Evolutionary conservation across 2,329 filamentous ascomycete genomes (phyloP).

Genomic region (Pyricularia sp.): DNA sequence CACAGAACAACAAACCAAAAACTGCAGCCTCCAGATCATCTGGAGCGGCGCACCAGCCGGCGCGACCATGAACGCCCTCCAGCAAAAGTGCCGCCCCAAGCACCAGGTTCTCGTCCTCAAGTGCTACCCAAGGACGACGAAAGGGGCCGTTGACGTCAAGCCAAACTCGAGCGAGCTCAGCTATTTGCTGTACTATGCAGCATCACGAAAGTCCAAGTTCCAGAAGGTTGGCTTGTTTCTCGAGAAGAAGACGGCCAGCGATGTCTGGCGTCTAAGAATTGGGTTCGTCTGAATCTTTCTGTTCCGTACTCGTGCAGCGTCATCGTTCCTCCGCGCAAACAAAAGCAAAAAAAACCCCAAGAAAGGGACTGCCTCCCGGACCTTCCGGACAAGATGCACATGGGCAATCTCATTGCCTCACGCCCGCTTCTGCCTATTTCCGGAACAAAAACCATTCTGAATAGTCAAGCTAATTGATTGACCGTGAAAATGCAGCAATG

Average conservation of each 20-base stretch:
- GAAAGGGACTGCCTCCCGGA: background rate
- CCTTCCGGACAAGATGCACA: background rate
- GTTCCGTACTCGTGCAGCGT: background rate
- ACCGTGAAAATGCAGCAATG: constrained; percentile 52
- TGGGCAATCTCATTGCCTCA: background rate
- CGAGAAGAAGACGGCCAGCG: constrained; percentile 84
- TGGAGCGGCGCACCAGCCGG: constrained; percentile 10
- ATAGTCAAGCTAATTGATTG: background rate
- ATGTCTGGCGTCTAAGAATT: constrained; percentile 82
- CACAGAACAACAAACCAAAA: background rate
- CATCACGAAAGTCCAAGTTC: constrained; percentile 87
- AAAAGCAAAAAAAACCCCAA: background rate
- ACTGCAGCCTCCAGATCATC: background rate
- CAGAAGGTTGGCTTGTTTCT: constrained; percentile 93
- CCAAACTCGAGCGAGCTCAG: constrained; percentile 95
- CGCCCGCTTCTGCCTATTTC: background rate
- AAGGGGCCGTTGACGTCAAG: constrained; percentile 85
- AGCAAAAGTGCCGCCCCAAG: constrained; percentile 73
- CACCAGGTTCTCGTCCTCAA: constrained; percentile 94
- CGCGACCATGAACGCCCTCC: constrained; percentile 50
- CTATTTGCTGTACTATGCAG: constrained; percentile 94
- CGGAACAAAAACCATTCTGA: background rate
- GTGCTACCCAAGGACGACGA: constrained; percentile 89
- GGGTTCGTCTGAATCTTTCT: constrained; percentile 48
- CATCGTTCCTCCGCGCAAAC: background rate